phyloP scores from a whole-genome alignment of 1,284 basidiomycete species.

The Phellinidium pouzarii region DNA sequence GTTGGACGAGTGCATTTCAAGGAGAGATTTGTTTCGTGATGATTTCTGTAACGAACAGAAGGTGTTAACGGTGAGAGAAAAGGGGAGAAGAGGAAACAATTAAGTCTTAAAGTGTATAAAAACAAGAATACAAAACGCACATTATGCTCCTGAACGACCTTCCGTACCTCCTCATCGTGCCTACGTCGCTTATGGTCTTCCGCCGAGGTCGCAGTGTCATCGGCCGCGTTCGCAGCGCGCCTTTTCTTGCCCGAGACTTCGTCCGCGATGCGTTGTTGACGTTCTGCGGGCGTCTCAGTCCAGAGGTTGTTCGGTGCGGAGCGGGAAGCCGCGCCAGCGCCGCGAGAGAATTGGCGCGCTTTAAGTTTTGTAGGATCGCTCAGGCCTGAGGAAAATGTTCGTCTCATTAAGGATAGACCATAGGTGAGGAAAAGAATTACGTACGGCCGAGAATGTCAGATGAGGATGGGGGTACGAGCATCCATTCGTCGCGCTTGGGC shows the following conservation, averaged over 20 bases:
- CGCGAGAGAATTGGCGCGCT: slow-evolving; percentile 70
- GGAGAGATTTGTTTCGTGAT: slow-evolving; percentile 58
- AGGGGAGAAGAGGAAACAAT: slow-evolving; percentile 18
- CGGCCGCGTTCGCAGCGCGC: slow-evolving; percentile 51
- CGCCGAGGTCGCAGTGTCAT: slow-evolving; percentile 30
- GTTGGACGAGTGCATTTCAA: slow-evolving; percentile 53
- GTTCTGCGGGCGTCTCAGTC: slow-evolving; percentile 90
- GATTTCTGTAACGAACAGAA: slow-evolving; percentile 40
- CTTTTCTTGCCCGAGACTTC: slow-evolving; percentile 82
- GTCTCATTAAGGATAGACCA: neutral
- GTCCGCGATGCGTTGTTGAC: slow-evolving; percentile 77
- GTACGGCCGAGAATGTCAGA: slow-evolving; percentile 69
- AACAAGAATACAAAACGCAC: too few relatives aligned
- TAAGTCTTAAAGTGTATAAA: too few relatives aligned
- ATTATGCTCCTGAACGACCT: slow-evolving; percentile 73
- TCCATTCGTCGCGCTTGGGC: slow-evolving; percentile 86
- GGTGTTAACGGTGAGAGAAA: slow-evolving; percentile 1
- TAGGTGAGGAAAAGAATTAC: slow-evolving; percentile 27
- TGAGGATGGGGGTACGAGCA: slow-evolving; percentile 83
- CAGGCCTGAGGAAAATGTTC: slow-evolving; percentile 35
- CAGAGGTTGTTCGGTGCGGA: slow-evolving; percentile 62
- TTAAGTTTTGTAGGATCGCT: slow-evolving; percentile 65
- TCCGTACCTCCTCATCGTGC: slow-evolving; percentile 61
- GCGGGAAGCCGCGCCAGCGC: slow-evolving; percentile 39
- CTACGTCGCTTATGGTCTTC: slow-evolving; percentile 43